Percentiles rank a stretch among this genome's conserved stretches.
These are phyloP conservation scores for Penicillium italicum DNA, from an alignment of 2,329 filamentous ascomycete genomes.

Conservation along the genomic window DNA sequence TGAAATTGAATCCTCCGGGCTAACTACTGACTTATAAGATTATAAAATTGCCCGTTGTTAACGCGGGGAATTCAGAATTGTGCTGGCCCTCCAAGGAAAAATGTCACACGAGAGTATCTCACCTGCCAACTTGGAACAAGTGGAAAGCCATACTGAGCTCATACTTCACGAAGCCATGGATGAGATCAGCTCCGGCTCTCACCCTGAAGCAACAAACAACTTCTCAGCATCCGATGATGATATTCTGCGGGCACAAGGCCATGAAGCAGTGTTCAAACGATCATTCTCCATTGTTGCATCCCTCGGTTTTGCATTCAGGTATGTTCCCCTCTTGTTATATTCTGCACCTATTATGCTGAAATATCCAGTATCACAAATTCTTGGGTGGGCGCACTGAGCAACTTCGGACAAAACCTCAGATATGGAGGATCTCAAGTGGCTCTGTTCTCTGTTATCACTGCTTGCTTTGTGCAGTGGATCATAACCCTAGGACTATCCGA, in stretches of 20 bases:
- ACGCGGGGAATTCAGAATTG: neutral
- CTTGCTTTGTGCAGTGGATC: constrained; percentile 23
- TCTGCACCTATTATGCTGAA: neutral
- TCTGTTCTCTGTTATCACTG: constrained; percentile 22
- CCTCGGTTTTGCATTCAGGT: constrained; percentile 27
- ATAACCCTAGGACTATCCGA: neutral
- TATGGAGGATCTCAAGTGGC: constrained; percentile 25
- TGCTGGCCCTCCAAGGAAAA: neutral
- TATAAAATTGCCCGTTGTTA: neutral
- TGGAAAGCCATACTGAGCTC: neutral
- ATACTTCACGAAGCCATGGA: neutral
- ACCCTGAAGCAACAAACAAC: neutral
- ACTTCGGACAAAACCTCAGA: constrained; percentile 22
- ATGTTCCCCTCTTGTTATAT: neutral
- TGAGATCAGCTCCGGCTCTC: neutral
- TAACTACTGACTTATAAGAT: neutral
- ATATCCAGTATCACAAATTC: constrained; percentile 22
- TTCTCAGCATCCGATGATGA: neutral
- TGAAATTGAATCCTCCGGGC: neutral
- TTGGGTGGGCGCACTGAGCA: constrained; percentile 23
- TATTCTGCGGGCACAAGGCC: neutral
- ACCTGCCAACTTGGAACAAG: neutral
- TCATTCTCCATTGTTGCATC: constrained; percentile 25
- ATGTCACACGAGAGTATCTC: neutral
- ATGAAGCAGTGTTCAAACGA: constrained; percentile 7